Conservation (phyloP, 148 eudicot species). For the Linanthus parryae region DNA sequence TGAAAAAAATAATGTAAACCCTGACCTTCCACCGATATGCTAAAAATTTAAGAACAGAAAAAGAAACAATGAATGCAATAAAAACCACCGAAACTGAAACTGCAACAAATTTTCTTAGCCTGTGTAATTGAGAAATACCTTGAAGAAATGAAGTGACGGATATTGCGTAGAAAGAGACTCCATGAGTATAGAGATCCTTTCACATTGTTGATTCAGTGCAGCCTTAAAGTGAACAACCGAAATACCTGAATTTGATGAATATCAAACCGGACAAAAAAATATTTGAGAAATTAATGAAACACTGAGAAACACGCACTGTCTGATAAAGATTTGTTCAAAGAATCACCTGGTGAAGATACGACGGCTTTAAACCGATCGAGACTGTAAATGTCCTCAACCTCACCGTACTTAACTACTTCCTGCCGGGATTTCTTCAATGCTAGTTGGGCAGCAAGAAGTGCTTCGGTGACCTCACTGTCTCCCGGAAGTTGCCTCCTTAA, state of each 20-base stretch:
- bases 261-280: neutral
- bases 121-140: neutral
- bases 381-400: constrained; percentile 2
- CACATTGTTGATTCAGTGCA: constrained; percentile 9
- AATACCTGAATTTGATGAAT: constrained; percentile 2
- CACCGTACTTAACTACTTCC: constrained; percentile 9
- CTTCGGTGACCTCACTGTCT: constrained; percentile 27
- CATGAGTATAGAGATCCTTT: neutral
- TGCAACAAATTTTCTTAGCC: neutral
- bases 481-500: constrained; percentile 24
- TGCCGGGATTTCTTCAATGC: constrained; percentile 15
- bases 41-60: too few species aligned
- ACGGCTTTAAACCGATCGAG: constrained; percentile 6
- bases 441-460: constrained; percentile 22
- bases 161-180: constrained; percentile 4
- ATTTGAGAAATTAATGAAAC: neutral
- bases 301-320: neutral
- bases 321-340: neutral
- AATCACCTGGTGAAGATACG: constrained; percentile 12
- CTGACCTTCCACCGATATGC: too few species aligned
- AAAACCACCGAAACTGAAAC: neutral
- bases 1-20: too few species aligned
- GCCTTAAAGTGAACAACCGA: constrained; percentile 7
- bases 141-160: constrained; percentile 7
- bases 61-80: neutral